phyloP scores from a whole-genome alignment of 2,329 filamentous ascomycete genomes.

The Lecanicillium sp. region DNA sequence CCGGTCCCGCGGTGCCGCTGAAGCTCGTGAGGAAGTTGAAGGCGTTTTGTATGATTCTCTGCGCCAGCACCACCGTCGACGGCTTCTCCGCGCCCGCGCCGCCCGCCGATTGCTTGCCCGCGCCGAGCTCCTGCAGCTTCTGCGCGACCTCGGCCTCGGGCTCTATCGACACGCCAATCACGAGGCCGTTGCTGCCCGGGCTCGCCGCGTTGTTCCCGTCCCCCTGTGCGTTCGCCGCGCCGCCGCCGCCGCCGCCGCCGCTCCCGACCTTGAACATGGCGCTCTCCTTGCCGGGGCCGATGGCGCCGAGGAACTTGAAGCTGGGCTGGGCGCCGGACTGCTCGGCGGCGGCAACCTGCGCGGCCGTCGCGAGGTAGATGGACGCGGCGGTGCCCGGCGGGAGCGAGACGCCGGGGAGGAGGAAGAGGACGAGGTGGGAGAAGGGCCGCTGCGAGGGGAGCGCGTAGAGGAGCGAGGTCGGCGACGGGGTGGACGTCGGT shows the following conservation, averaged over 20 bases:
- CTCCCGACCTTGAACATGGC: constrained; percentile 75
- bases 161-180: constrained; percentile 80
- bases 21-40: constrained; percentile 95
- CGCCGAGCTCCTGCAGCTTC: constrained; percentile 56
- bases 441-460: constrained; percentile 49
- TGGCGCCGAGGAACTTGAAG: constrained; percentile 81
- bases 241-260: neutral
- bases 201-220: neutral
- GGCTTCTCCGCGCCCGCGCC: constrained; percentile 31
- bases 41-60: constrained; percentile 91
- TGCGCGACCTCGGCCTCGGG: constrained; percentile 63
- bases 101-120: constrained; percentile 21
- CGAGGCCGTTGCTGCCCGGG: constrained; percentile 40
- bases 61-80: constrained; percentile 74
- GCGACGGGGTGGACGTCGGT: constrained; percentile 47
- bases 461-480: constrained; percentile 51
- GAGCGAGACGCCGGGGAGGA: constrained; percentile 70
- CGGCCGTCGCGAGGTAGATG: constrained; percentile 69
- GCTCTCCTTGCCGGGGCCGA: constrained; percentile 85
- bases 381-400: constrained; percentile 75
- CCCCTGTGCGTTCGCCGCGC: neutral
- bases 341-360: constrained; percentile 33
- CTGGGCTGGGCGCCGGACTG: constrained; percentile 32
- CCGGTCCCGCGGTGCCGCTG: constrained; percentile 54
- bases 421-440: constrained; percentile 81